Conservation (phyloP, 2,329 filamentous ascomycete species). For the Hypoxylon sp. region DNA sequence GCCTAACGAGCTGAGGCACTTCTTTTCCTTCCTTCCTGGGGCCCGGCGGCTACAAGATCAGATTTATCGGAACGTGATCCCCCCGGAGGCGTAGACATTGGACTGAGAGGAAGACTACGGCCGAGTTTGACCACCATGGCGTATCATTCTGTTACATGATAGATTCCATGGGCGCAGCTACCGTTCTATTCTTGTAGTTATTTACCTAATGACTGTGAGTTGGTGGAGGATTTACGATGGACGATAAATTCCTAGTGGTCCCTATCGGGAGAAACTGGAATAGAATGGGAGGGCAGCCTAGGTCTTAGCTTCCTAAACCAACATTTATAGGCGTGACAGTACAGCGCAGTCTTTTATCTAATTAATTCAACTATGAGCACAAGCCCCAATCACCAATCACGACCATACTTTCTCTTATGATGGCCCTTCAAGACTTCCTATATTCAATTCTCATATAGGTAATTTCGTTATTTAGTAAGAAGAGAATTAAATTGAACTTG, state of each 20-base stretch:
- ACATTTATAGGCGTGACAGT: neutral
- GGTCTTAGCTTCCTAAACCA: neutral
- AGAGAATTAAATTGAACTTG: neutral
- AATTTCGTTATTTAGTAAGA: neutral
- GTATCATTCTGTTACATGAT: slow-evolving; percentile 1
- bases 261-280: neutral
- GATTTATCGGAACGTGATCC: slow-evolving; percentile 21
- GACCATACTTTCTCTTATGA: neutral
- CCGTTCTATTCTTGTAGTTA: slow-evolving; percentile 6
- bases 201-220: neutral
- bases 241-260: neutral
- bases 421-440: neutral
- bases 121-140: neutral
- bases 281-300: neutral
- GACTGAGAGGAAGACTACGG: neutral
- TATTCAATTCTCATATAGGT: neutral
- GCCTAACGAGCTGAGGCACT: neutral
- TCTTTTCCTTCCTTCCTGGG: neutral
- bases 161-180: neutral
- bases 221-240: neutral
- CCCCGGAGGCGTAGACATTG: slow-evolving; percentile 23
- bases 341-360: neutral
- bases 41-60: neutral
- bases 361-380: neutral
- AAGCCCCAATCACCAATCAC: neutral